Percentiles rank a stretch among this genome's conserved stretches.
Conservation (phyloP, 345 rosid genomes). For the Reutealis trisperma region DNA sequence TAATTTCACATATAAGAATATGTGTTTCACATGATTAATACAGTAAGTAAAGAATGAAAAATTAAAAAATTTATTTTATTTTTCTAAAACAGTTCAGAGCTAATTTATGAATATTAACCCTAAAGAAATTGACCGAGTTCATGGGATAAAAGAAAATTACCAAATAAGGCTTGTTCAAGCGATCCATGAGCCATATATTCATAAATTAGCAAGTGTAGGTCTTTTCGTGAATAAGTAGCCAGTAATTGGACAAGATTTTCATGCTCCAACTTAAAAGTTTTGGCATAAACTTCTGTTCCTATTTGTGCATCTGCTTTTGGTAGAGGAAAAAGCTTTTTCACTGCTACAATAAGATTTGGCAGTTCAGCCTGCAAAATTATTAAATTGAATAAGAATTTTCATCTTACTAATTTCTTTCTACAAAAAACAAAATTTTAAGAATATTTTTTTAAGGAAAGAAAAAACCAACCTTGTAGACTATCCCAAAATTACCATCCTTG, state of each 20-base stretch:
- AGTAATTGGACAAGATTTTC: constrained; percentile 13
- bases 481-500: background rate
- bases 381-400: background rate
- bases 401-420: too few species aligned
- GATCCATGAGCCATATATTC: constrained; percentile 15
- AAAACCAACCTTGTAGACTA: background rate
- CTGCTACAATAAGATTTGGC: background rate
- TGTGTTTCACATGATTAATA: too few species aligned
- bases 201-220: constrained; percentile 16
- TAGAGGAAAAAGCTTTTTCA: constrained; percentile 5
- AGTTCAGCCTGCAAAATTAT: background rate
- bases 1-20: too few species aligned
- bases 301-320: background rate
- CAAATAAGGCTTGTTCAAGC: constrained; percentile 11
- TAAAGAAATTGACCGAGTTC: too few species aligned
- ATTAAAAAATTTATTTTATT: too few species aligned
- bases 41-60: too few species aligned
- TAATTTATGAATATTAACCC: too few species aligned
- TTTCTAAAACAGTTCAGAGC: too few species aligned
- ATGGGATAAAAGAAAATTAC: background rate
- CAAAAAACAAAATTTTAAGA: too few species aligned
- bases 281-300: background rate
- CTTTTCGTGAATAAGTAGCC: constrained; percentile 6
- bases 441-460: too few species aligned
- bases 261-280: constrained; percentile 4